phyloP scores from a whole-genome alignment of 2,329 filamentous ascomycete species.

The Nigrospora osmanthi region DNA sequence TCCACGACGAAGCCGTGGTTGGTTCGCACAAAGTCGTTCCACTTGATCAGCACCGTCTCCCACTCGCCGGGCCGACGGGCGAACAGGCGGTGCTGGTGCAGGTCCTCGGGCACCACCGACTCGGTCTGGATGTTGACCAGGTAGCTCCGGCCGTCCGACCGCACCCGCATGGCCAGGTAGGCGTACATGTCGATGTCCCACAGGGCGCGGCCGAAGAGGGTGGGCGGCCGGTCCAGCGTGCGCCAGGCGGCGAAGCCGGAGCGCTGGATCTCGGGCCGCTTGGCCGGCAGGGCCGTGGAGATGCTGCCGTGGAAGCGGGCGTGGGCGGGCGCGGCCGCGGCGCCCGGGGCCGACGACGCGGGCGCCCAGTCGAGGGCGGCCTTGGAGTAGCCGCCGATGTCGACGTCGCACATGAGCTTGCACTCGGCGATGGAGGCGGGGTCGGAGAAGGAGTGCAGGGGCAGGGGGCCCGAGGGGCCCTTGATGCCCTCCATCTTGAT shows the following conservation, averaged over 20 bases:
- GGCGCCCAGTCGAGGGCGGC: constrained; percentile 61
- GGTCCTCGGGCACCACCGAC: constrained; percentile 84
- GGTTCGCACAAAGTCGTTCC: constrained; percentile 89
- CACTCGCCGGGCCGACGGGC: constrained; percentile 73
- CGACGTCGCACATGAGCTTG: constrained; percentile 79
- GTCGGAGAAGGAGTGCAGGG: constrained; percentile 56
- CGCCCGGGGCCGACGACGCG: constrained; percentile 7
- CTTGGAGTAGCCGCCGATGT: constrained; percentile 80
- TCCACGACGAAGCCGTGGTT: constrained; percentile 89
- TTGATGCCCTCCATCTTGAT: constrained; percentile 63
- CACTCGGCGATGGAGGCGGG: constrained; percentile 38
- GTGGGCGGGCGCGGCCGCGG: constrained; percentile 40
- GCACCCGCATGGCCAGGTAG: constrained; percentile 81
- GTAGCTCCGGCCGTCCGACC: constrained; percentile 86
- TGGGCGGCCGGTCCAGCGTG: constrained; percentile 67
- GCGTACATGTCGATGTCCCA: constrained; percentile 89
- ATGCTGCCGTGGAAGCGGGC: constrained; percentile 82
- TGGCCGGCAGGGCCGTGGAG: constrained; percentile 71
- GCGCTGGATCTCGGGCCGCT: constrained; percentile 66
- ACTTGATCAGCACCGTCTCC: constrained; percentile 91
- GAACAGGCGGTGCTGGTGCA: constrained; percentile 90
- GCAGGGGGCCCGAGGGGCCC: constrained; percentile 53
- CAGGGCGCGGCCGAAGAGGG: constrained; percentile 75
- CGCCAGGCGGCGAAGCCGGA: constrained; percentile 88
- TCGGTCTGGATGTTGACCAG: constrained; percentile 95